Conservation (phyloP, 345 rosid species). For the Linum trigynum region DNA sequence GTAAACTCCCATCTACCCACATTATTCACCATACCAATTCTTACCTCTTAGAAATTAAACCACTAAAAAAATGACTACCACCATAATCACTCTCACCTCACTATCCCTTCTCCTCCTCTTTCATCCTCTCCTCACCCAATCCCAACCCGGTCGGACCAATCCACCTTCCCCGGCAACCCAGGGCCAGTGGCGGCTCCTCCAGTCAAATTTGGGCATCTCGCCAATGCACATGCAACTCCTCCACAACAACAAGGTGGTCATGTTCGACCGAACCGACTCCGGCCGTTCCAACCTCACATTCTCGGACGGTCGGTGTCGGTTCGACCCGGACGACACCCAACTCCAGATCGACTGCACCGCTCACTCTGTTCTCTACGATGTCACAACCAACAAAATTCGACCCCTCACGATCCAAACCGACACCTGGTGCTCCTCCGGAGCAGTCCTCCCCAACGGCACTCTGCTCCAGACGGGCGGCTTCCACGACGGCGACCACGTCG, state of each 20-base stretch:
- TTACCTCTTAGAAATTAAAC: neutral
- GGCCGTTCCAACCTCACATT: conserved; percentile 55
- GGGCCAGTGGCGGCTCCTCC: conserved; percentile 39
- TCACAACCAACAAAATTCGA: conserved; percentile 37
- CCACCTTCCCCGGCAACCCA: neutral
- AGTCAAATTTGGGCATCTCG: conserved; percentile 60
- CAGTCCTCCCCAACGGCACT: conserved; percentile 52
- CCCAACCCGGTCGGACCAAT: neutral
- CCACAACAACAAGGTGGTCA: conserved; percentile 46
- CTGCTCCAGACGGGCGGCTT: conserved; percentile 76
- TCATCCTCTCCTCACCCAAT: neutral
- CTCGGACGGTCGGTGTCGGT: conserved; percentile 36
- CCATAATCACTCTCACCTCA: neutral
- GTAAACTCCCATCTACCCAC: no score
- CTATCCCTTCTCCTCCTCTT: neutral
- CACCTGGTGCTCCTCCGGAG: conserved; percentile 89
- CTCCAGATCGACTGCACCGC: conserved; percentile 63
- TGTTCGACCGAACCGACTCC: conserved; percentile 75
- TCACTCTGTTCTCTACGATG: conserved; percentile 67
- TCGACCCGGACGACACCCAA: conserved; percentile 29
- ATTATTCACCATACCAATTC: neutral
- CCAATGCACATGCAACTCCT: conserved; percentile 91
- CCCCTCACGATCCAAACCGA: conserved; percentile 61
- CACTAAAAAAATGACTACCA: neutral
- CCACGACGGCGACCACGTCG: conserved; percentile 51